phyloP scores from a whole-genome alignment of 768 basidiomycete species.

The Lactarius hengduanensis region DNA sequence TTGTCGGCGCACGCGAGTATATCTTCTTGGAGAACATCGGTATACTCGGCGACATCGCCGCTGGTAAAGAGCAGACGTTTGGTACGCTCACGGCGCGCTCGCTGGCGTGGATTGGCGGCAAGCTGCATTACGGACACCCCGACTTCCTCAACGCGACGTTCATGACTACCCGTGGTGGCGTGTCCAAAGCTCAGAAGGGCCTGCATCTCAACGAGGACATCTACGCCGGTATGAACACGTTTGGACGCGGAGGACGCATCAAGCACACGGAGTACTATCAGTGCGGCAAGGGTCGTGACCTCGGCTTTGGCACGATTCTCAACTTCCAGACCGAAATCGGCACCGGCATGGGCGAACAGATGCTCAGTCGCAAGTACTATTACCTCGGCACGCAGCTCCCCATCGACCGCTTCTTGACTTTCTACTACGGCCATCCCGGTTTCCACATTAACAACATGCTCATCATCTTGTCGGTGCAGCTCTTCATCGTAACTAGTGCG shows the following conservation, averaged over 20 bases:
- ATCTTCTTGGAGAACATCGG: constrained; percentile 99
- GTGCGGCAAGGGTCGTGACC: constrained; percentile 97
- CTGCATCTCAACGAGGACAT: constrained; percentile 99
- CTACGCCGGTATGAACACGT: constrained; percentile 98
- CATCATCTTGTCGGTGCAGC: constrained; percentile 93
- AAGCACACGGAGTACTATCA: constrained; percentile 99
- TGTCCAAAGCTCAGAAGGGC: constrained; percentile 99
- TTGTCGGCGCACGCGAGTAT: constrained; percentile 98
- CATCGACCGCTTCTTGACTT: constrained; percentile 97
- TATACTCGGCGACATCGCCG: constrained; percentile 96
- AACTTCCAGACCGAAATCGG: constrained; percentile 99
- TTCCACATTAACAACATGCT: constrained; percentile 99
- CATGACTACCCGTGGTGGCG: constrained; percentile 98
- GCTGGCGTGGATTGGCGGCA: constrained; percentile 97
- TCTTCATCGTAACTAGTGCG: constrained; percentile 90
- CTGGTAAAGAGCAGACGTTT: constrained; percentile 99
- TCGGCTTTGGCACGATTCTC: constrained; percentile 97
- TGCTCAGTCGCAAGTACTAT: constrained; percentile 99
- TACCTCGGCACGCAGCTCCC: constrained; percentile 97
- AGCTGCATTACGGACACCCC: constrained; percentile 98
- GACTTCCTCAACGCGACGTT: constrained; percentile 98
- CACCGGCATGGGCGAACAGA: constrained; percentile 99
- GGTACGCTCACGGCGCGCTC: constrained; percentile 95
- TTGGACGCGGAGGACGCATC: constrained; percentile 94
- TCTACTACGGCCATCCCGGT: constrained; percentile 99